Percentiles rank a stretch among this genome's conserved stretches.
phyloP scores from a whole-genome alignment of 129 eudicot species.

The Saposhnikovia divaricata region DNA sequence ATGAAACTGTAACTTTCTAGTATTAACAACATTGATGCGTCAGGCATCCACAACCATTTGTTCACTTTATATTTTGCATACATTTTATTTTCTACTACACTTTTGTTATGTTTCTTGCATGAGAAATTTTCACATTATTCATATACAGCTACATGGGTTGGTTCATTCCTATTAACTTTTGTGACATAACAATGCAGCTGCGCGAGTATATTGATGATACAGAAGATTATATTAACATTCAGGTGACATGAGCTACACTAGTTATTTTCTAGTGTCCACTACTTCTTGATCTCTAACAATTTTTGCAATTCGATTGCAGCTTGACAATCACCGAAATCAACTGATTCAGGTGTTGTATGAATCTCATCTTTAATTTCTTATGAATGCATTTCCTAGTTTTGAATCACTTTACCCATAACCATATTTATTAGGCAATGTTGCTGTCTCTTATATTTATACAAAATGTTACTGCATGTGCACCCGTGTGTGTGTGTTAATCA shows the following conservation, averaged over 20 bases:
- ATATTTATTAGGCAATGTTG: background rate
- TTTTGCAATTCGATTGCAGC: slow-evolving; percentile 39
- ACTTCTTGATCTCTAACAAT: slow-evolving; percentile 10
- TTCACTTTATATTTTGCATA: background rate
- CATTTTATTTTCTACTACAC: background rate
- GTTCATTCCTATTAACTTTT: background rate
- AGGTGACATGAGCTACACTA: slow-evolving; percentile 33
- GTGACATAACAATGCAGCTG: slow-evolving; percentile 40
- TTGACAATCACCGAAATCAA: slow-evolving; percentile 97
- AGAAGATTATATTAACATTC: slow-evolving; percentile 91
- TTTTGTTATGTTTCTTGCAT: background rate
- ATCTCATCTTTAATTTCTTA: background rate
- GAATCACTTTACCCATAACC: background rate
- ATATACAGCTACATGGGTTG: background rate
- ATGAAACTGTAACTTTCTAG: background rate
- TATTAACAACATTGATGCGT: background rate
- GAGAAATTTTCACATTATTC: background rate
- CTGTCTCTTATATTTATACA: background rate
- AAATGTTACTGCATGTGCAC: background rate
- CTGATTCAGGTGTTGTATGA: slow-evolving; percentile 63
- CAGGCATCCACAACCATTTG: background rate
- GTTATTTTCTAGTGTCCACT: background rate
- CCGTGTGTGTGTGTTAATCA: background rate
- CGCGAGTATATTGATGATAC: slow-evolving; percentile 92
- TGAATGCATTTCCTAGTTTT: background rate